Evolutionary conservation across 164 flowering plant genomes (phyloP), one percentile per base, ranked within the genome.

Genomic region (Kingdonia uniflora): DNA sequence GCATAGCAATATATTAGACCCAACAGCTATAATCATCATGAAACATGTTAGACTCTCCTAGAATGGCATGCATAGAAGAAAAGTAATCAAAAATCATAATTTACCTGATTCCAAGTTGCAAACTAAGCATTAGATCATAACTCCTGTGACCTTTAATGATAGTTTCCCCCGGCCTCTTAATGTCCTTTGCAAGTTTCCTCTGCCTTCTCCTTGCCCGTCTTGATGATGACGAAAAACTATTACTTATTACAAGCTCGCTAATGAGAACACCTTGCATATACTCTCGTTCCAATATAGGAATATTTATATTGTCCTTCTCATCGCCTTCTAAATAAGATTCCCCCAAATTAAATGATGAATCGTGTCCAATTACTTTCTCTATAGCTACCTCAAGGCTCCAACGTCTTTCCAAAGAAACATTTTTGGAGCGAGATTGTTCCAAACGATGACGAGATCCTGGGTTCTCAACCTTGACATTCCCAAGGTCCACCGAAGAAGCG

Each of bases 41-140:
- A 8, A 29, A 29, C 35, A 3, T 29, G 35, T 29, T 29, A 29
- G 35, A 29, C 4, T 29, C 8, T 29, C 8, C 8, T 8, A 29
- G 35, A 29, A 3, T 29, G 35, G 4, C 35, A 29, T 29, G 35
- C 35, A 29, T 29, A 29, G 35, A 8, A 8, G 8, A 29, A 29
- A 29, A 8, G 35, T 29, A 29, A 29, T 3, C 35, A 4, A 8
- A 8, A 29, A 8, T 29, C 35, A 29, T 29, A 29, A 11, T 19
- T 19, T 63, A 85, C 99, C 99, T 87, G 68, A 94, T 94, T 48
- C 99, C 99, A 55, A 94, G 96, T 76, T 89, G 97, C 75, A 94
- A 74, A 67, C 89, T 89, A 11, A 89, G 90, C 99, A 94, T 89
- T 48, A 94, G 68, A 73, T 94, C 97, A 71, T 94, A 94, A 71